Evolutionary conservation across 495 filamentous ascomycete species (phyloP), one percentile per base, ranked within the genome.

Genomic region (Penicillium fimorum): DNA sequence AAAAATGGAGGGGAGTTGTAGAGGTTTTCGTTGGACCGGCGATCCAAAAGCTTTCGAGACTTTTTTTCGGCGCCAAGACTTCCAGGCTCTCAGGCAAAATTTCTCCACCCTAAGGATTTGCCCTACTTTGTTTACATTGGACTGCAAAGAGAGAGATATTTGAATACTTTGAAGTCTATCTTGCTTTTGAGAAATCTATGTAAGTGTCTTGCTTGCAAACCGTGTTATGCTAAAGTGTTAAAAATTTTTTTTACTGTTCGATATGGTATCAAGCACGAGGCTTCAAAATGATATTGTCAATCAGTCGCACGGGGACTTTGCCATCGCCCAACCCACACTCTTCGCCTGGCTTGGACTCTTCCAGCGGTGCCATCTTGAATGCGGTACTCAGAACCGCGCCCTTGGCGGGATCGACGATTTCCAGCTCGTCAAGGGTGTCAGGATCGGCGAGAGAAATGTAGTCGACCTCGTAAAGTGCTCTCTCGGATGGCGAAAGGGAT

Each of bases 381-480:
- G 94, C 94, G 17, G 90, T 88, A 64, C 92, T 97, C 56, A 98
- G 67, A 33, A 98, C 87, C 0, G 85, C 91, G 0, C 95, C 94
- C 54, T 78, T 80, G 3, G 71, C 67, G 0, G 81, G 75, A 58
- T 84, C 78, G 42, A 92, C 85, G 3, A 89, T 77, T 7, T 82
- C 76, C 27, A 97, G 48, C 74, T 97, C 93, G 53, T 90, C 82
- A 71, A 98, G 79, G 0, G 83, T 87, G 9, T 87, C 81, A 0
- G 87, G 86, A 63, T 97, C 90, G 1, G 93, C 87, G 25, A 98
- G 78, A 13, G 89, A 92, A 52, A 97, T 80, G 62, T 98, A 97
- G 67, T 97, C 94, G 3, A 95, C 79, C 68, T 94, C 89, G 54
- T 88, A 92, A 49, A 76, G 72, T 2, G 86, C 89, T 48, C 91